Evolutionary conservation across 192 early-diverging fungal genomes (phyloP).

Genomic region (Podila clonocystis): DNA sequence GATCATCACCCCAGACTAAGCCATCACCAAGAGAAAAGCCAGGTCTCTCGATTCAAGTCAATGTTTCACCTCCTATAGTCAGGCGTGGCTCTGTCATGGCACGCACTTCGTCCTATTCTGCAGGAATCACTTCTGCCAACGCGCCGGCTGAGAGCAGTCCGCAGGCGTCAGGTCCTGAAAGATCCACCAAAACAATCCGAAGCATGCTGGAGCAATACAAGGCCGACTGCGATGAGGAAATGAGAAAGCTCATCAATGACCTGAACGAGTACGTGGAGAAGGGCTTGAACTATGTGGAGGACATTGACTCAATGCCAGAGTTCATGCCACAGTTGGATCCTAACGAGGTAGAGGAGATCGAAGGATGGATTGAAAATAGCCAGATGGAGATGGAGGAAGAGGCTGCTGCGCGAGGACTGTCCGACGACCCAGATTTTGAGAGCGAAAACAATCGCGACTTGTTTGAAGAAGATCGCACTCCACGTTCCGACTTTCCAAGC

Average conservation of each 20-base stretch:
- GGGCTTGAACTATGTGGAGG: constrained; percentile 58
- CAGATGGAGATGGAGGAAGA: constrained; percentile 53
- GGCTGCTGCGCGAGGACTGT: constrained; percentile 16
- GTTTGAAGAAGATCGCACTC: constrained; percentile 36
- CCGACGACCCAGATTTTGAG: constrained; percentile 17
- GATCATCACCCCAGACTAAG: constrained; percentile 16
- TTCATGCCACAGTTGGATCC: constrained; percentile 40
- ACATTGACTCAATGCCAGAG: constrained; percentile 45
- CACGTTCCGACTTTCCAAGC: constrained; percentile 29
- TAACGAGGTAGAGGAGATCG: constrained; percentile 44
- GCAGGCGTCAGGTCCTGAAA: constrained; percentile 23
- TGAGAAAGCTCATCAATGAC: constrained; percentile 72
- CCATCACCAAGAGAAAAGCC: constrained; percentile 44
- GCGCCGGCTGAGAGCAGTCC: constrained; percentile 26
- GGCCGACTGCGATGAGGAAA: constrained; percentile 46
- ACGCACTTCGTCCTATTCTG: constrained; percentile 42
- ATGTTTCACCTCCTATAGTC: constrained; percentile 27
- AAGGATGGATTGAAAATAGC: constrained; percentile 52
- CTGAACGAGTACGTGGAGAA: constrained; percentile 75
- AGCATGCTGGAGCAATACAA: constrained; percentile 52
- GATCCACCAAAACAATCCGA: constrained; percentile 44
- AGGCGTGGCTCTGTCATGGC: constrained; percentile 45
- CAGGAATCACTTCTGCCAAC: constrained; percentile 43
- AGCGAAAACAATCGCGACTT: constrained; percentile 11
- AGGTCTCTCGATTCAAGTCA: constrained; percentile 46